Base-by-base conservation (phyloP, 2,329 filamentous ascomycete species). In the Microsporum ferrugineum region DNA sequence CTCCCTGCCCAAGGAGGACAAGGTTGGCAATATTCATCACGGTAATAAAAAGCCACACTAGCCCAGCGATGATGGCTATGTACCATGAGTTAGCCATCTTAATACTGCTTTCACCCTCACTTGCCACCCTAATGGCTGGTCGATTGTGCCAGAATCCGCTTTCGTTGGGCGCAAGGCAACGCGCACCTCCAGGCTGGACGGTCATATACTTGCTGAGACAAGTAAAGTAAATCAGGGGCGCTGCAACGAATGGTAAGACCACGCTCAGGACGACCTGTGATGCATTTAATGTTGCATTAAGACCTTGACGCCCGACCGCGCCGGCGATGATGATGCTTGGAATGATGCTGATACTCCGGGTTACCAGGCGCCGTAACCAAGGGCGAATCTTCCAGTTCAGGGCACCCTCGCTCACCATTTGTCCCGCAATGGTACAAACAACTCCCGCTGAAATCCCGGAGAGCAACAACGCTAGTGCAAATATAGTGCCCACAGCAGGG, bases 361-460 rank as follows among this genome's bases (percentile, higher is more conserved):
- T 95, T 57, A 92, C 73, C 2, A 95, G 80, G 8, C 90, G 82
- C 1, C 90, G 85, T 7, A 91, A 68, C 90, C 90, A 95, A 0
- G 90, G 90, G 63, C 80, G 79, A 36, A 91, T 73, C 3, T 76
- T 83, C 88, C 89, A 91, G 55, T 84, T 83, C 51, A 95, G 72
- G 63, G 90, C 88, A 5, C 90, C 90, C 71, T 95, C 90, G 64
- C 84, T 86, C 27, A 95, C 87, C 85, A 95, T 94, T 72, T 95
- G 90, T 0, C 90, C 90, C 0, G 90, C 83, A 66, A 95, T 94
- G 1, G 91, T 95, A 75, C 90, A 95, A 1, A 95, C 87, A 39
- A 95, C 89, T 4, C 90, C 90, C 0, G 90, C 90, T 0, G 86
- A 89, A 10, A 89, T 82, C 6, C 90, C 90, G 0, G 87, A 91